Evolutionary conservation across 768 basidiomycete genomes (phyloP), one percentile per base, ranked within the genome.

Genomic region (Omphalotus guepiniiformis): DNA sequence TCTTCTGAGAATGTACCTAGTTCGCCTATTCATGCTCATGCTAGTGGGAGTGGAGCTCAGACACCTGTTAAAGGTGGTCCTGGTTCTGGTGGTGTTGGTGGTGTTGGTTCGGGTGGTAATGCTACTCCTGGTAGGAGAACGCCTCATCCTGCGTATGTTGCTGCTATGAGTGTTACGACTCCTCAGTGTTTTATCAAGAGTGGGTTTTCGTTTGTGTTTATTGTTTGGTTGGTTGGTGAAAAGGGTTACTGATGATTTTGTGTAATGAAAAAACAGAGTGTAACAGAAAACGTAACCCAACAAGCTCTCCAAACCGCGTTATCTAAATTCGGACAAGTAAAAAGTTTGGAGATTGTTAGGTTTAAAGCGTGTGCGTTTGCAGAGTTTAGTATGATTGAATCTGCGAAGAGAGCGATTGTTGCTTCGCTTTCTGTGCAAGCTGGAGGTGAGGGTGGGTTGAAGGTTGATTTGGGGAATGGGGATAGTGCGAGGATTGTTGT

Each of bases 171-270:
- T 51, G 70, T 93, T 45, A 75, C 76, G 19, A 89, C 82, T 9
- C 63, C 88, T 2, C 84, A 87, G 50, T 93, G 91, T 66, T 99
- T 97, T 68, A 85, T 97, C 73, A 97, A 96, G 82, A n/a, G 88
- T 88, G 60, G 42, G 65, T 64, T 26, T 35, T 16, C 32, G n/a
- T 48, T 18, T 39, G 11, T 37, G 3, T 7, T 29, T 15, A 48
- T 30, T 47, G 56, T 41, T 4, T 3, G 18, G 3, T 4, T 19
- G 32, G 11, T 9, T 32, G 28, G 11, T 43, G 3, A 25, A 12
- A 5, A 28, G 12, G 13, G 6, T 42, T 42, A 2, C 28, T 18
- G 42, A 23, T 23, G 21, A 28, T 30, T 36, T 32, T 16, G 4
- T 13, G 18, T 35, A n/a, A 15, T 15, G 6, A 21, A 4, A 2